These are phyloP conservation scores for Candida pseudoviswanathii DNA, from an alignment of 1,139 yeast species.

Conservation along the genomic window DNA sequence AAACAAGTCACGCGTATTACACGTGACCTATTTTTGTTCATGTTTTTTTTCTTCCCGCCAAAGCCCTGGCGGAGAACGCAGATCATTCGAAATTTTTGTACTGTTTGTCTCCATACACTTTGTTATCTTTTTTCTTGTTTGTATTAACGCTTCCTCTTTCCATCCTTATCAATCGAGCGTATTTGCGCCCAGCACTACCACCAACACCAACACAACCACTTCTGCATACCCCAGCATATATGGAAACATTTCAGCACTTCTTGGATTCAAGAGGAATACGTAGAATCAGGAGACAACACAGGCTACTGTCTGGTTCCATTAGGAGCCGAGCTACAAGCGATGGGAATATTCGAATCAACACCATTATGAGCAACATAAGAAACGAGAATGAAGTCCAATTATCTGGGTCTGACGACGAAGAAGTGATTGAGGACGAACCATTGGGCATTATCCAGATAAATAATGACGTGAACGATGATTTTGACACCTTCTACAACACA, in stretches of 20 bases:
- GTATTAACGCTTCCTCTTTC: not conserved
- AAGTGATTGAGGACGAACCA: conserved; percentile 7
- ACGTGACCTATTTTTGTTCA: not conserved
- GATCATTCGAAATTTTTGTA: not conserved
- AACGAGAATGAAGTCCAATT: conserved; percentile 13
- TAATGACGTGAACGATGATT: conserved; percentile 21
- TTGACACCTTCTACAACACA: conserved; percentile 28
- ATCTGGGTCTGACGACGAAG: conserved; percentile 3
- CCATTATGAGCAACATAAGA: conserved; percentile 8
- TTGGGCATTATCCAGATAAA: conserved; percentile 7
- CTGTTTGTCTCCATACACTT: not conserved
- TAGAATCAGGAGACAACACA: not conserved
- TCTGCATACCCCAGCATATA: not conserved
- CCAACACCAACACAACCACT: no score
- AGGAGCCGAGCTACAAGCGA: conserved; percentile 13
- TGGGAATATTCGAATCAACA: conserved; percentile 12
- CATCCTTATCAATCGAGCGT: not conserved
- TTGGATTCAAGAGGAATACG: conserved; percentile 2
- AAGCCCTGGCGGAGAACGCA: not conserved
- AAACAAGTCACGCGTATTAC: no score
- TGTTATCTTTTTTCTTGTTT: not conserved
- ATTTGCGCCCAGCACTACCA: not conserved
- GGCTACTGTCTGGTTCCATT: conserved; percentile 3
- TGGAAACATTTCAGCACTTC: conserved; percentile 6
- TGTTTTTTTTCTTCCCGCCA: not conserved